phyloP scores from a whole-genome alignment of 2,329 filamentous ascomycete genomes.

The Calycina marina region DNA sequence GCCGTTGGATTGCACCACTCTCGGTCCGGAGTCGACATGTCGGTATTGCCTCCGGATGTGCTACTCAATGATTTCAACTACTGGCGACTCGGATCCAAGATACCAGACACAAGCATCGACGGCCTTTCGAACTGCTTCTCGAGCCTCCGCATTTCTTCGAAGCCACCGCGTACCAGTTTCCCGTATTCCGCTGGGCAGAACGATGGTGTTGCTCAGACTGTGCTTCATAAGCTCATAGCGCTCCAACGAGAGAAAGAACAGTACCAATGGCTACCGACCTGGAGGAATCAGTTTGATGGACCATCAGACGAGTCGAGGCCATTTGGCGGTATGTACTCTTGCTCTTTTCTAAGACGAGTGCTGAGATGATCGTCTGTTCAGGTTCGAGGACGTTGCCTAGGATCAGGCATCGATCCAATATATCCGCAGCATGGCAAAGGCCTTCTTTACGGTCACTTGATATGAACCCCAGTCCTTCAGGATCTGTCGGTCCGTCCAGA shows the following conservation, averaged over 20 bases:
- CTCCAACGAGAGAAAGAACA: not conserved
- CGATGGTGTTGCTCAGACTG: too few species aligned
- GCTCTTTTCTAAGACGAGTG: not conserved
- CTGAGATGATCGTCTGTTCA: not conserved
- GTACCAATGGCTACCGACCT: not conserved
- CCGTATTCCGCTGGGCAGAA: too few species aligned
- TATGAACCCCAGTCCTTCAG: conserved; percentile 7
- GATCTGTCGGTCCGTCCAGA: conserved; percentile 10
- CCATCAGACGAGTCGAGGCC: not conserved
- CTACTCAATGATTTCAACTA: not conserved
- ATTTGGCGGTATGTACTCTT: not conserved
- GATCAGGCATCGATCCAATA: not conserved
- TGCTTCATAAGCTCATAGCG: too few species aligned
- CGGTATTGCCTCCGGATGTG: not conserved
- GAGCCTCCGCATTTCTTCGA: too few species aligned
- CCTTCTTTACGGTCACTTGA: conserved; percentile 12
- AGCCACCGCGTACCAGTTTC: too few species aligned
- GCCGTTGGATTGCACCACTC: too few species aligned
- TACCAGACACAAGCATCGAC: too few species aligned
- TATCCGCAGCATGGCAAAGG: conserved; percentile 4
- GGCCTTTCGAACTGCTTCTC: too few species aligned
- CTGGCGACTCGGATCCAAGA: not conserved
- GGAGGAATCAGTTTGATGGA: not conserved
- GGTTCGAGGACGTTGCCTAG: not conserved
- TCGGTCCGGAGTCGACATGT: not conserved